A percentile compares a stretch with the other conserved stretches of the same genome.
Evolutionary conservation across 495 filamentous ascomycete species (phyloP).

Genomic region (Schizothecium vesticola): DNA sequence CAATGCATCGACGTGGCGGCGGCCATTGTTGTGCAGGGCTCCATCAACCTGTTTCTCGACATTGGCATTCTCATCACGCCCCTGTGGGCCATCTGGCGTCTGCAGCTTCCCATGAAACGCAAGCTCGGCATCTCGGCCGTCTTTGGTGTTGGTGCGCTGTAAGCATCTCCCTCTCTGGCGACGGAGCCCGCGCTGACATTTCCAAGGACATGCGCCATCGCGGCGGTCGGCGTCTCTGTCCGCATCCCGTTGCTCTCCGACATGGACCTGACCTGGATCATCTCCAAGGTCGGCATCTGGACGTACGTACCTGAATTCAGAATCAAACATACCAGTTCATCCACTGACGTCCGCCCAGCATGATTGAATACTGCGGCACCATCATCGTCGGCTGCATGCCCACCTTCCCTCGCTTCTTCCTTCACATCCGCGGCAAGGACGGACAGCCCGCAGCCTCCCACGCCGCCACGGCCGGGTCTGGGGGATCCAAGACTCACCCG

Average conservation of each 20-base stretch:
- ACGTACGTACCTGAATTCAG: constrained; percentile 11
- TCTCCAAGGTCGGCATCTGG: constrained; percentile 29
- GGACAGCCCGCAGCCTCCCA: background rate
- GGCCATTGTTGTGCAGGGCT: constrained; percentile 17
- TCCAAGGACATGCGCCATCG: constrained; percentile 26
- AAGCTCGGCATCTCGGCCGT: constrained; percentile 31
- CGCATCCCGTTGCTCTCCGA: constrained; percentile 24
- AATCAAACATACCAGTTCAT: background rate
- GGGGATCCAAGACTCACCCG: background rate
- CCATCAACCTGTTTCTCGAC: constrained; percentile 30
- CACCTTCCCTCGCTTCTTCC: constrained; percentile 26
- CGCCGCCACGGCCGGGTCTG: background rate
- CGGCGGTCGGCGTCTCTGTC: constrained; percentile 22
- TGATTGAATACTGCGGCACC: constrained; percentile 31
- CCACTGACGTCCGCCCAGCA: constrained; percentile 7
- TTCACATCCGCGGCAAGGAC: constrained; percentile 11
- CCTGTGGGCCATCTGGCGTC: constrained; percentile 25
- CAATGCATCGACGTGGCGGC: constrained; percentile 26
- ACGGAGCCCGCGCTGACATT: background rate
- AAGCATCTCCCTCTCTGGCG: background rate
- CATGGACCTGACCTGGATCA: constrained; percentile 24
- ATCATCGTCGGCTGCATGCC: constrained; percentile 31
- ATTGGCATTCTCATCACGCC: constrained; percentile 27
- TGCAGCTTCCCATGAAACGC: constrained; percentile 25
- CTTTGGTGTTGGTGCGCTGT: constrained; percentile 30